Evolutionary conservation across 331 rosid species (phyloP).

Genomic region (Quercus phellos): DNA sequence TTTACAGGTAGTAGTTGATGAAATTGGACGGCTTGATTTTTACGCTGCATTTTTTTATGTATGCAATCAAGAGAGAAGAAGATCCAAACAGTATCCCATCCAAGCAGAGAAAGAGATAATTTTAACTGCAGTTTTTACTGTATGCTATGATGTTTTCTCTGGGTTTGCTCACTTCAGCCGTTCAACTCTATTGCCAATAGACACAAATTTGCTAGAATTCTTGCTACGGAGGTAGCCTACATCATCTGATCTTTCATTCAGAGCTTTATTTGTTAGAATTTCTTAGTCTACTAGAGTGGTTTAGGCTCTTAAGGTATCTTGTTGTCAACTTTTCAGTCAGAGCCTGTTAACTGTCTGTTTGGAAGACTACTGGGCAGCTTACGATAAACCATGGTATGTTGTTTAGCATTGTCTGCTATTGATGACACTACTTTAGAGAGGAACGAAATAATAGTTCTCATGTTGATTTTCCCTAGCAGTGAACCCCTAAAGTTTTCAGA

Average conservation of each 20-base stretch:
- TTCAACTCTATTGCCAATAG: slow-evolving; percentile 54
- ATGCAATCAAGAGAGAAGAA: slow-evolving; percentile 35
- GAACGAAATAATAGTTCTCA: slow-evolving; percentile 7
- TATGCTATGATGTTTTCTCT: slow-evolving; percentile 62
- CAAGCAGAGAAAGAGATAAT: slow-evolving; percentile 73
- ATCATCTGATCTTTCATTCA: background rate
- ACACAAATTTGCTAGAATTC: slow-evolving; percentile 40
- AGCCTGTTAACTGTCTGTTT: slow-evolving; percentile 51
- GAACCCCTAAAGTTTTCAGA: slow-evolving; percentile 35
- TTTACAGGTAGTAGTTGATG: slow-evolving; percentile 57
- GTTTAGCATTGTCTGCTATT: background rate
- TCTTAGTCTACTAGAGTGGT: slow-evolving; percentile 1
- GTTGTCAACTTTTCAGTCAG: slow-evolving; percentile 40
- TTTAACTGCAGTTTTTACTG: slow-evolving; percentile 43
- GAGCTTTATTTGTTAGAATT: background rate
- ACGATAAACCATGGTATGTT: slow-evolving; percentile 49
- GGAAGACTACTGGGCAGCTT: slow-evolving; percentile 65
- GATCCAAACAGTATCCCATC: slow-evolving; percentile 35
- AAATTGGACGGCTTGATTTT: slow-evolving; percentile 73
- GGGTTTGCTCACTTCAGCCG: slow-evolving; percentile 65
- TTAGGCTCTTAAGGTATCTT: slow-evolving; percentile 9
- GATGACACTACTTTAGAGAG: background rate
- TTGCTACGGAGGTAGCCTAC: slow-evolving; percentile 50
- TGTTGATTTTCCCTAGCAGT: slow-evolving; percentile 24
- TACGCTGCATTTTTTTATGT: slow-evolving; percentile 36